Percentiles rank a stretch among this genome's conserved stretches.
phyloP scores from a whole-genome alignment of 179 eudicot genomes.

The Drosera spatulata region DNA sequence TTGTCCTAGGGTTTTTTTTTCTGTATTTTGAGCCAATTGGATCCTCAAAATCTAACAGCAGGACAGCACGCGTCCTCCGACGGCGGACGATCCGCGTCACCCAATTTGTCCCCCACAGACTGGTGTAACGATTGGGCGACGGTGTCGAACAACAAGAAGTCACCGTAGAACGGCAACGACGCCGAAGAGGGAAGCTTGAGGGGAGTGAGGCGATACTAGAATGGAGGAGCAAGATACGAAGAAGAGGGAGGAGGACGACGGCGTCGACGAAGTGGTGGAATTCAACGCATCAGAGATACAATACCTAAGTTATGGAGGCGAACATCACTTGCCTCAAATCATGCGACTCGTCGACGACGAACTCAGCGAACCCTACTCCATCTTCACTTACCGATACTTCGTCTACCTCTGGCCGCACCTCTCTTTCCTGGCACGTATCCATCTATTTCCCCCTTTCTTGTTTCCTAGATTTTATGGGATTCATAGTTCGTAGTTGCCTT shows the following conservation, averaged over 20 bases:
- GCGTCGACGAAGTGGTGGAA: conserved; percentile 14
- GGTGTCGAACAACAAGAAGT: no score
- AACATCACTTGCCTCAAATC: conserved; percentile 79
- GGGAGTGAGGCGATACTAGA: background rate
- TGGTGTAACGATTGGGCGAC: no score
- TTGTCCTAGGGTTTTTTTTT: no score
- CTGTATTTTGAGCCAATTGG: no score
- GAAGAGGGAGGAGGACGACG: conserved; percentile 4
- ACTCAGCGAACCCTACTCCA: conserved; percentile 96
- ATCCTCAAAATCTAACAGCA: no score
- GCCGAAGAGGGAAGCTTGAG: no score
- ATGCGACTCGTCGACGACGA: conserved; percentile 92
- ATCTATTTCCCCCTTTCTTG: background rate
- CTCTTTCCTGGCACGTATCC: conserved; percentile 43
- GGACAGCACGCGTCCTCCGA: no score
- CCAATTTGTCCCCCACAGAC: no score
- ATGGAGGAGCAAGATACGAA: background rate
- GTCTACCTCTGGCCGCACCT: conserved; percentile 98
- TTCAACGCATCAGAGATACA: conserved; percentile 50
- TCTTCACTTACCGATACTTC: conserved; percentile 95
- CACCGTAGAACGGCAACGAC: no score
- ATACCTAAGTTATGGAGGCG: conserved; percentile 82
- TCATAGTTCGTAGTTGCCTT: no score
- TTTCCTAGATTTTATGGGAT: no score
- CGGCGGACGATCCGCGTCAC: no score